phyloP scores from a whole-genome alignment of 2,329 filamentous ascomycete genomes.

The Aspergillus ochraceus region DNA sequence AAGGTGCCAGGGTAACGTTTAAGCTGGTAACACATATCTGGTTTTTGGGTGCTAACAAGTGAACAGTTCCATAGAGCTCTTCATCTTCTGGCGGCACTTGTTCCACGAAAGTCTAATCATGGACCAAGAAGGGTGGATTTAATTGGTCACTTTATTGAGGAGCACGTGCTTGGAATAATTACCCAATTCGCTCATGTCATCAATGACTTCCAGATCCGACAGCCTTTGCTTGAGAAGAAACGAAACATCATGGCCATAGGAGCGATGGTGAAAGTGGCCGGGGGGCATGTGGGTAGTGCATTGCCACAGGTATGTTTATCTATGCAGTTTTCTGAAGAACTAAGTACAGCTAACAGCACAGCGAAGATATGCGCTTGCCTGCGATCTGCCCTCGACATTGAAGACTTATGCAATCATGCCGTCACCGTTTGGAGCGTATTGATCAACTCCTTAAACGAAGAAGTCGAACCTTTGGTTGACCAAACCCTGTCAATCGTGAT shows the following conservation, averaged over 20 bases:
- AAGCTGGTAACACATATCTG: too few relatives aligned
- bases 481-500: conserved; percentile 87
- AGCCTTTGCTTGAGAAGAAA: conserved; percentile 66
- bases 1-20: conserved; percentile 56
- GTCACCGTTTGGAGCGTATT: conserved; percentile 84
- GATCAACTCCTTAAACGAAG: conserved; percentile 71
- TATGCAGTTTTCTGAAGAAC: neutral
- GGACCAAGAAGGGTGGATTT: conserved; percentile 55
- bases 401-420: conserved; percentile 72
- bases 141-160: conserved; percentile 74
- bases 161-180: conserved; percentile 83
- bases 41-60: conserved; percentile 9
- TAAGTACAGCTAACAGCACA: conserved; percentile 9
- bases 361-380: conserved; percentile 84
- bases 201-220: conserved; percentile 64
- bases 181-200: conserved; percentile 76
- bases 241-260: conserved; percentile 80
- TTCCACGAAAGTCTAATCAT: conserved; percentile 50
- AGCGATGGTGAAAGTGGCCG: conserved; percentile 79
- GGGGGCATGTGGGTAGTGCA: conserved; percentile 71
- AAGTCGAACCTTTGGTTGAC: conserved; percentile 77
- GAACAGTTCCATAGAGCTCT: conserved; percentile 52
- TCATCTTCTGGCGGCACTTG: conserved; percentile 51
- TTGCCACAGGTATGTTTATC: conserved; percentile 70
- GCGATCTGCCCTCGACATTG: conserved; percentile 74